Conservation (phyloP, 805 yeast species). For the Yamadazyma nakazawae region DNA sequence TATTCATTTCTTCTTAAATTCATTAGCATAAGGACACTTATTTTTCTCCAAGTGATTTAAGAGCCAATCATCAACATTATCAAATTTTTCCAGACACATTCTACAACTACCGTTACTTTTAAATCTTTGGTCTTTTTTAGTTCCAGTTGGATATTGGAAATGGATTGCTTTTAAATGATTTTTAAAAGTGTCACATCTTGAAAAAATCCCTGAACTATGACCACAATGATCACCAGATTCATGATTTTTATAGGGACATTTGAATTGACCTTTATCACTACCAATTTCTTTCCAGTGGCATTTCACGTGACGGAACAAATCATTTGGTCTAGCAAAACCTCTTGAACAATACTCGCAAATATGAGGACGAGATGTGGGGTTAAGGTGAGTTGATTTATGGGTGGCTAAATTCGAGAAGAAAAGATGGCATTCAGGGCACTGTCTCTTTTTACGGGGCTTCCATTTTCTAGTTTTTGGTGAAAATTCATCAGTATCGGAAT, state of each 20-base stretch:
- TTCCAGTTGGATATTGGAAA: slow-evolving; percentile 84
- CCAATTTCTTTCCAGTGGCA: slow-evolving; percentile 80
- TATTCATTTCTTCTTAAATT: slow-evolving; percentile 9
- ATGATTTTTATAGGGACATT: slow-evolving; percentile 67
- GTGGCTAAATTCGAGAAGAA: slow-evolving; percentile 79
- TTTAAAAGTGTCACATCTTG: slow-evolving; percentile 88
- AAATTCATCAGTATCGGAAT: background rate
- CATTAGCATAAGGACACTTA: slow-evolving; percentile 28
- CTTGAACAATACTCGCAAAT: slow-evolving; percentile 74
- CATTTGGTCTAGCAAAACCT: slow-evolving; percentile 87
- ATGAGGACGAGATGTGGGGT: slow-evolving; percentile 72
- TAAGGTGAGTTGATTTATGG: slow-evolving; percentile 74
- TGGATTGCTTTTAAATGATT: slow-evolving; percentile 89
- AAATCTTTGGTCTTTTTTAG: slow-evolving; percentile 70
- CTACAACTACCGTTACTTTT: slow-evolving; percentile 72
- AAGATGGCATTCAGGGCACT: slow-evolving; percentile 66
- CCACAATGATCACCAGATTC: slow-evolving; percentile 44
- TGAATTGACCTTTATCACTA: slow-evolving; percentile 62
- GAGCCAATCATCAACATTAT: slow-evolving; percentile 78
- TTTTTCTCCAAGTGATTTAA: slow-evolving; percentile 61
- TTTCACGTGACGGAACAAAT: slow-evolving; percentile 78
- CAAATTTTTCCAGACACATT: slow-evolving; percentile 66
- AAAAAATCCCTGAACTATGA: slow-evolving; percentile 81
- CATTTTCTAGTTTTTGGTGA: slow-evolving; percentile 15
- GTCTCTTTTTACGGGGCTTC: slow-evolving; percentile 60